These are phyloP conservation scores for Brassica balearica DNA, from an alignment of 441 rosid genomes.

Conservation along the genomic window DNA sequence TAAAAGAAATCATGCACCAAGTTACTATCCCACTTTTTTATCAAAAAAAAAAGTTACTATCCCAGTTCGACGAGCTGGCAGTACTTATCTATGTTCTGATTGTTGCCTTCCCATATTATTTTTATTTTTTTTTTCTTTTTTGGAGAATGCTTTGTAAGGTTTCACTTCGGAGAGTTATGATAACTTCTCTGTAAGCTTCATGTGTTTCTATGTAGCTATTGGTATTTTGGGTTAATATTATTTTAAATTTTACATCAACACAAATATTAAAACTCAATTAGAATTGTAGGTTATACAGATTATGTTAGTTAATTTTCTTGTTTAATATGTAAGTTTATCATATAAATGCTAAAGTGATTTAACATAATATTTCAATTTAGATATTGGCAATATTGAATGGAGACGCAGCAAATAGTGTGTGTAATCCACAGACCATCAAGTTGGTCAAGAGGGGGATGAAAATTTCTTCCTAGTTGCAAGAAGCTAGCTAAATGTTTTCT, in stretches of 20 bases:
- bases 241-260: neutral
- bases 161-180: no score
- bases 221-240: no score
- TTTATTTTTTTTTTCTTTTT: no score
- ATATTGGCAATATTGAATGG: neutral
- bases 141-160: no score
- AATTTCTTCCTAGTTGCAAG: slow-evolving; percentile 40
- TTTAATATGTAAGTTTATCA: neutral
- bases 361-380: neutral
- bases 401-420: neutral
- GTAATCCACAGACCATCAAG: slow-evolving; percentile 15
- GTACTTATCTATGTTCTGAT: no score
- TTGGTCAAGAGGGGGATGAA: slow-evolving; percentile 38
- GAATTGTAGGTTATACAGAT: neutral
- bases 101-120: no score
- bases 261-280: neutral
- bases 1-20: neutral
- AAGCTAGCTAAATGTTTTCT: neutral
- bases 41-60: no score
- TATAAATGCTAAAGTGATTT: neutral
- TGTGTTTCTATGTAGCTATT: no score
- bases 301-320: neutral
- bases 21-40: neutral
- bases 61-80: no score
- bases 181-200: no score